Percentiles rank a stretch among this genome's conserved stretches.
Evolutionary conservation across 345 rosid genomes (phyloP).

Genomic region (Erodium maritimum): DNA sequence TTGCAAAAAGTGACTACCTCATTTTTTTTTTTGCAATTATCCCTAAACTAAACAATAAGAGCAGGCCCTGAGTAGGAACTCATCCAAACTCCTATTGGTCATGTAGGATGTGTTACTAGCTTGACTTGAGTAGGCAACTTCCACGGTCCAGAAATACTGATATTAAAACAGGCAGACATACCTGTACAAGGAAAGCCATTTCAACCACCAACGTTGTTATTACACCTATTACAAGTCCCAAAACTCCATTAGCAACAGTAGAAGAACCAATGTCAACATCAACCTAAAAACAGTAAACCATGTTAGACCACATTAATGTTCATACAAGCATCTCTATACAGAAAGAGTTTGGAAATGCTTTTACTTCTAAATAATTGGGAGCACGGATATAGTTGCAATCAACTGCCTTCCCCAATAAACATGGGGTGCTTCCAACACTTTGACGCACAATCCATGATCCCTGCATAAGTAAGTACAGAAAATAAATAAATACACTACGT

Average conservation of each 20-base stretch:
- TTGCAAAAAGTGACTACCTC: too few relatives aligned
- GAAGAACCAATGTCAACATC: conserved; percentile 98
- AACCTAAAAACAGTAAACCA: conserved; percentile 31
- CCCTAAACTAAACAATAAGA: too few relatives aligned
- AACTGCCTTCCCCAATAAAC: conserved; percentile 90
- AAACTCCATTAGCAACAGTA: conserved; percentile 94
- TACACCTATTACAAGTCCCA: conserved; percentile 92
- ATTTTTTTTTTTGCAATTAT: too few relatives aligned
- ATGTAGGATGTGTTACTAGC: too few relatives aligned
- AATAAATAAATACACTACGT: conserved; percentile 1
- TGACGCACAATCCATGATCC: conserved; percentile 99
- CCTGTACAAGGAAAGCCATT: conserved; percentile 99
- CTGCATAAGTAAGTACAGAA: conserved; percentile 23
- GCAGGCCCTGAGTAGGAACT: too few relatives aligned
- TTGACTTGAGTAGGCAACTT: too few relatives aligned
- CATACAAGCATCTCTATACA: neutral
- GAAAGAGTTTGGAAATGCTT: neutral
- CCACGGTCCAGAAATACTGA: too few relatives aligned
- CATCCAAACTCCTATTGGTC: too few relatives aligned
- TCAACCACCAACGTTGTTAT: conserved; percentile 87
- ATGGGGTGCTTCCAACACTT: conserved; percentile 98
- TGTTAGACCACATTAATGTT: conserved; percentile 3
- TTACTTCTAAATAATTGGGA: conserved; percentile 74
- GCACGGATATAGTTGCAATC: conserved; percentile 92
- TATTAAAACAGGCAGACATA: conserved; percentile 7